Evolutionary conservation across 108 stramenopile species (phyloP), one percentile per base, ranked within the genome.

Genomic region (Asterionellopsis glacialis): DNA sequence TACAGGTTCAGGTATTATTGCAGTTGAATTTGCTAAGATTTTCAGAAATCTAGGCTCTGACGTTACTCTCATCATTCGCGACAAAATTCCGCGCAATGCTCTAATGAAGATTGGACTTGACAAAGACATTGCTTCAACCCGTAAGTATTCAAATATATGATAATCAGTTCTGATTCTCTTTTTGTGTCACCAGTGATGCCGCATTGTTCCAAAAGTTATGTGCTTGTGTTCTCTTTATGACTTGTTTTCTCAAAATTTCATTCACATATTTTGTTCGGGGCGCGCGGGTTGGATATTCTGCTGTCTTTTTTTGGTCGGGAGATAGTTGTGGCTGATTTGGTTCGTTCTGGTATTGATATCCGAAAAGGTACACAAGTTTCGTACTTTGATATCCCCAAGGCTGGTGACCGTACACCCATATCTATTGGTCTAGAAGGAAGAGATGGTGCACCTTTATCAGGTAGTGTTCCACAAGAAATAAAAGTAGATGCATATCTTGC

Each of bases 11-110:
- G 88, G 88, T 14, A 90, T 90, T 45, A 79, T 90, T 71, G 85
- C 88, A 4, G 73, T 90, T n/a, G 88, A 90, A 70, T 90, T 74
- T 76, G 88, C 88, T 42, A 86, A 86, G 55, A 84, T 90, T 25
- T 87, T 90, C 58, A 68, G 80, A 45, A 90, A 87, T 61, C 51
- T 90, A 39, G 89, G 89, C 11, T 73, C 79, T 22, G 85, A 83
- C 61, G 89, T 90, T 13, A 87, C 89, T 33, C 62, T 90, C 14
- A 70, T 90, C 38, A 87, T 90, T 74, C 73, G 89, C 9, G 85
- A 87, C 61, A 23, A 68, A 0, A 63, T 74, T 26, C 85, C 89
- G 0, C 63, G 83, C 39, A 84, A 87, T 66, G 83, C 85, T 11
- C 61, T 90, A 51, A 80, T 80, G 81, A 86, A 90, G 65, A 87